Evolutionary conservation across 305 asterid genomes (phyloP).

Genomic region (Solanum chacoense): DNA sequence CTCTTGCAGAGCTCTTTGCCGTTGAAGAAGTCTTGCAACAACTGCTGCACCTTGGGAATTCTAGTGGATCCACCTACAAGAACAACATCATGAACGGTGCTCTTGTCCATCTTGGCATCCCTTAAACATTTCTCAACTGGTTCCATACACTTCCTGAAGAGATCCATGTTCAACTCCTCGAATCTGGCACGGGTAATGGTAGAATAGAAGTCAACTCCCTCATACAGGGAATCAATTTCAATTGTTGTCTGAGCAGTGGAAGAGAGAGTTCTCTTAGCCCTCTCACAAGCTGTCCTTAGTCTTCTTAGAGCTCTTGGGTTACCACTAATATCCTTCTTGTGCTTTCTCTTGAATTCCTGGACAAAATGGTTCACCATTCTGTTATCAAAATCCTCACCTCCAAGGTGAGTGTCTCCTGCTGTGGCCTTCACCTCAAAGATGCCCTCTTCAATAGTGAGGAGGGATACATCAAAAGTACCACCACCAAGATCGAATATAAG

Average conservation of each 20-base stretch:
- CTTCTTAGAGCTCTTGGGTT: constrained; percentile 61
- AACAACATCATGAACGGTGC: constrained; percentile 55
- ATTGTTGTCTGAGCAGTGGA: constrained; percentile 79
- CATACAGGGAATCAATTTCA: constrained; percentile 57
- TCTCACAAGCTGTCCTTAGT: constrained; percentile 63
- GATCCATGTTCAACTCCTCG: constrained; percentile 73
- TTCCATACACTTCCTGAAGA: constrained; percentile 68
- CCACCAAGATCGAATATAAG: constrained; percentile 71
- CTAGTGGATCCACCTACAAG: constrained; percentile 82
- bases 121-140: constrained; percentile 72
- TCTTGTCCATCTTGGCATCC: constrained; percentile 76
- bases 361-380: constrained; percentile 68
- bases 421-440: constrained; percentile 73
- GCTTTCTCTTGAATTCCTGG: constrained; percentile 67
- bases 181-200: constrained; percentile 72
- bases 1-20: constrained; percentile 40
- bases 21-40: constrained; percentile 64
- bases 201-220: constrained; percentile 70
- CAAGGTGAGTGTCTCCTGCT: constrained; percentile 73
- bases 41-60: constrained; percentile 67
- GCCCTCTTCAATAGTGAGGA: constrained; percentile 70
- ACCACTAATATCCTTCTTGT: constrained; percentile 59
- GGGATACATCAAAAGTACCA: constrained; percentile 74
- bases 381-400: constrained; percentile 76
- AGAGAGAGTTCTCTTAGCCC: constrained; percentile 73